Evolutionary conservation across 164 flowering plant species (phyloP).

Genomic region (Chimonanthus praecox): DNA sequence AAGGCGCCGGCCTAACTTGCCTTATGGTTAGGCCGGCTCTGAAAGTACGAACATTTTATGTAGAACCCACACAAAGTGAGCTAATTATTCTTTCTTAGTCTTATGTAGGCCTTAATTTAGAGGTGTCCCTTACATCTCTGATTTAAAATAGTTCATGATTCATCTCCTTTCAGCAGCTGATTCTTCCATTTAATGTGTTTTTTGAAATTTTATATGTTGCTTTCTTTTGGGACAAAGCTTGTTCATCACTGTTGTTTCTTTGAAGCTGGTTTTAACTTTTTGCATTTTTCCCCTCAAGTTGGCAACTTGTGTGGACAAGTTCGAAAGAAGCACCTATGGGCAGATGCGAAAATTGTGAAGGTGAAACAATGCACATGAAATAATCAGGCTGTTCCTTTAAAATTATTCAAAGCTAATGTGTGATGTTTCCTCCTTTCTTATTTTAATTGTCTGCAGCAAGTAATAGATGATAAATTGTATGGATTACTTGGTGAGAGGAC

Average conservation of each 20-base stretch:
- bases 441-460: conserved; percentile 38
- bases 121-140: neutral
- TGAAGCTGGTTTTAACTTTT: neutral
- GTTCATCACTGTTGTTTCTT: conserved; percentile 1
- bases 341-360: conserved; percentile 87
- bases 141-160: neutral
- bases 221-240: neutral
- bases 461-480: conserved; percentile 57
- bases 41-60: too few relatives aligned
- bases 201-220: neutral
- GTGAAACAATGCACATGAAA: conserved; percentile 27
- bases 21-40: too few relatives aligned
- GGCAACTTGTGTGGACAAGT: conserved; percentile 75
- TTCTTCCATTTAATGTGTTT: neutral
- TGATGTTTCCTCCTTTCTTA: neutral
- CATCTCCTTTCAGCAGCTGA: neutral
- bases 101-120: neutral
- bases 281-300: conserved; percentile 34
- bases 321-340: conserved; percentile 84
- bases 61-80: too few relatives aligned
- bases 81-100: too few relatives aligned
- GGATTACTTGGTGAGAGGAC: conserved; percentile 87
- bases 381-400: neutral
- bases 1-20: too few relatives aligned
- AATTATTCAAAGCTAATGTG: neutral